Percentiles rank a stretch among this genome's conserved stretches.
Evolutionary conservation across 177 flowering plant genomes (phyloP).

Genomic region (Vitis hybrid): DNA sequence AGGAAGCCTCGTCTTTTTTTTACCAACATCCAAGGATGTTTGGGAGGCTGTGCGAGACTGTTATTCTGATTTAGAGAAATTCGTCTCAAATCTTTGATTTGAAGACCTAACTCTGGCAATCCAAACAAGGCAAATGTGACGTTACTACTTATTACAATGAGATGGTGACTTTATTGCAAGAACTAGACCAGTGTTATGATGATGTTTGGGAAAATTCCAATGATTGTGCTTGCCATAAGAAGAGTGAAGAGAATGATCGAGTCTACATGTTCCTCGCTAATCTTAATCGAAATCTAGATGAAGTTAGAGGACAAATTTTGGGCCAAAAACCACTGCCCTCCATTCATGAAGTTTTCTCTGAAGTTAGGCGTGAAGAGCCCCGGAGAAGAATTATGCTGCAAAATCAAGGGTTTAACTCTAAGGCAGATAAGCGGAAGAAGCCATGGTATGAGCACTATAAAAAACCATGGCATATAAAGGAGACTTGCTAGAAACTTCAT

Average conservation of each 20-base stretch:
- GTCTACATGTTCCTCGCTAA: too few species aligned
- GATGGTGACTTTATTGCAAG: neutral
- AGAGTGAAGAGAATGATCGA: neutral
- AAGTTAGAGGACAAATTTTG: too few species aligned
- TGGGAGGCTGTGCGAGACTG: neutral
- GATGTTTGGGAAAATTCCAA: conserved; percentile 3
- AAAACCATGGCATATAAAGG: conserved; percentile 3
- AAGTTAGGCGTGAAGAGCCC: neutral
- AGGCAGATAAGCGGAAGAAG: neutral
- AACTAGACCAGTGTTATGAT: neutral
- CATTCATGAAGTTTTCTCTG: neutral
- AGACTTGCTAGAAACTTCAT: neutral
- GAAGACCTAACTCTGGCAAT: neutral
- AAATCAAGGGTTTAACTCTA: neutral
- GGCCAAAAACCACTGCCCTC: too few species aligned
- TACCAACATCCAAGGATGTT: neutral
- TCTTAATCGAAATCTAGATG: too few species aligned
- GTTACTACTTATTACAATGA: neutral
- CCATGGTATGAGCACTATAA: neutral
- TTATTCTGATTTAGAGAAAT: neutral
- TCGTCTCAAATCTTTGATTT: neutral
- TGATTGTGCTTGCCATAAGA: neutral
- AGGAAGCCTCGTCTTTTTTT: neutral
- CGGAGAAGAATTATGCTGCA: too few species aligned
- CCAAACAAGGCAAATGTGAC: neutral